Base-by-base conservation (phyloP, 495 filamentous ascomycete species). In the Penicillium paradoxum region DNA sequence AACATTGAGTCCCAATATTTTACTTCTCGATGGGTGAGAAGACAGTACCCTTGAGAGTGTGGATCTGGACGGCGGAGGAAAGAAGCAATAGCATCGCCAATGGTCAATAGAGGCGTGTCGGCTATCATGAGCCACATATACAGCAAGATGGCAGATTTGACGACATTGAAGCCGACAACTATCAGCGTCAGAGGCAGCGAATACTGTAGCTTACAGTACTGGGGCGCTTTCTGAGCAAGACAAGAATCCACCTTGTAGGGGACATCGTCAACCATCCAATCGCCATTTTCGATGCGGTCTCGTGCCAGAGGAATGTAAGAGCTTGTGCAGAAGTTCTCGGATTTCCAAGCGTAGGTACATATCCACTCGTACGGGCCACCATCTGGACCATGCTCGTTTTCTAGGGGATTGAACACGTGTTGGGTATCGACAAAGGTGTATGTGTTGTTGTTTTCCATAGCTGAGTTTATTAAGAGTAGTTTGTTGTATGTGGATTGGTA, bases 11-110 rank as follows among this genome's bases (percentile, higher is more conserved):
- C n/a, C 14, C n/a, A 7, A 3, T 17, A 1, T 37, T 13, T 37
- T 4, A 37, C 34, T 1, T 17, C 6, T 2, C 6, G 1, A 37
- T 37, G 6, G n/a, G n/a, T 2, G 5, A 37, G n/a, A 17, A 37
- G 34, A 37, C 34, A 37, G 9, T 6, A 19, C 18, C 32, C 34
- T 18, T 51, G 13, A 7, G 50, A 44, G 27, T 48, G n/a, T 2
- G 34, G 44, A 46, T 80, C 78, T 0, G 72, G 72, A 0, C 40
- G 54, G 3, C 68, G 55, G 6, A 84, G 58, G 51, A 80, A 82
- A 0, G 69, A 75, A 6, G 63, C 55, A 7, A 83, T 58, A 4
- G 79, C 76, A 62, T 84, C 79, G 8, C 81, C 81, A 0, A 81
- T 45, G 1, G 74, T 82, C 13, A 54, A 19, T 8, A 54, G 33